phyloP scores from a whole-genome alignment of 306 rosid species.

The Pterocarpus santalinus region DNA sequence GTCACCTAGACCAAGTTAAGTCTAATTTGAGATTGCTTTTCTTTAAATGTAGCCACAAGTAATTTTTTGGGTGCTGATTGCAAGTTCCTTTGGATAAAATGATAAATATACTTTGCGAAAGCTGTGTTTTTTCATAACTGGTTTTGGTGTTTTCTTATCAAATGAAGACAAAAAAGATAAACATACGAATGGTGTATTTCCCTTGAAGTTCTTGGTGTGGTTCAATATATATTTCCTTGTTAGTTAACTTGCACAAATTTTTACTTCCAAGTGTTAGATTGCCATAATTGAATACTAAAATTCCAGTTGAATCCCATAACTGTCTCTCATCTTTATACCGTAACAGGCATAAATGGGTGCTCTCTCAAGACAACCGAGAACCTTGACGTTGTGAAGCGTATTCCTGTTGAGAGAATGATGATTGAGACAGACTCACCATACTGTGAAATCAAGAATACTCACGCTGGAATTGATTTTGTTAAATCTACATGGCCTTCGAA shows the following conservation, averaged over 20 bases:
- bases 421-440: constrained; percentile 97
- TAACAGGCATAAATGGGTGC: constrained; percentile 92
- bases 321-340: constrained; percentile 32
- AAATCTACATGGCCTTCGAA: constrained; percentile 85
- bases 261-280: constrained; percentile 29
- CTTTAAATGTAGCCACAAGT: constrained; percentile 3
- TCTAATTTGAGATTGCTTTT: constrained; percentile 24
- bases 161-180: background rate
- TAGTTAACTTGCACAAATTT: constrained; percentile 30
- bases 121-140: constrained; percentile 3
- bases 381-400: constrained; percentile 80
- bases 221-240: constrained; percentile 20
- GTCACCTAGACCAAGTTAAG: constrained; percentile 32
- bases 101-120: constrained; percentile 16
- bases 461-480: constrained; percentile 84
- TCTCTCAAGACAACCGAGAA: constrained; percentile 83
- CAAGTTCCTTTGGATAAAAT: constrained; percentile 27
- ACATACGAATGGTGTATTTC: constrained; percentile 6
- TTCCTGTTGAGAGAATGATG: constrained; percentile 89
- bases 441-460: constrained; percentile 92
- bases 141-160: constrained; percentile 23
- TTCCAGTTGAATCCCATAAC: constrained; percentile 30
- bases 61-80: constrained; percentile 5
- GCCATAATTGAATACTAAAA: constrained; percentile 28
- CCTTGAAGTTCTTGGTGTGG: constrained; percentile 6